Evolutionary conservation across 495 filamentous ascomycete genomes (phyloP), one percentile per base, ranked within the genome.

Genomic region (Astrothelium subdiscretum): DNA sequence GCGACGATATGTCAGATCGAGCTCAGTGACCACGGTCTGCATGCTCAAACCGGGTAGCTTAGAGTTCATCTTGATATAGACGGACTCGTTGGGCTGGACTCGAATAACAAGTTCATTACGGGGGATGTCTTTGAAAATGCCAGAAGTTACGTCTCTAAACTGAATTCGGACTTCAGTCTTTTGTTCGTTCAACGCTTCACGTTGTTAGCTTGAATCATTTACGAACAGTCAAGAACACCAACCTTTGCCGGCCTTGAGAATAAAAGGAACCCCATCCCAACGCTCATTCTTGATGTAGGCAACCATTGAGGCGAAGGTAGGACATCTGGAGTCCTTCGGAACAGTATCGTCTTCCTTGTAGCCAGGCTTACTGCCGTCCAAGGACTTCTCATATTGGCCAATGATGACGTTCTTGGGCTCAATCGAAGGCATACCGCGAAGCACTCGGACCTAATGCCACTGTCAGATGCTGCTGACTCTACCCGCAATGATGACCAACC

Each of bases 51-150:
- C 95, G 26, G 95, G 95, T 58, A 97, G 80, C 81, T 99, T 99
- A 11, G 92, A 97, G 86, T 99, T 99, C 95, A 97, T 99, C 86
- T 99, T 99, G 77, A 97, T 96, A 80, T 99, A 99, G 66, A 99
- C 91, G 69, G 88, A 92, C 80, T 99, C 95, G 77, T 99, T 99
- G 66, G 95, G 95, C 78, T 99, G 95, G 63, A 99, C 95, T 64
- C 95, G 91, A 78, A 99, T 96, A 68, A 99, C 95, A 62, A 99
- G 87, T 79, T 99, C 95, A 80, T 99, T 99, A 58, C 95, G 88
- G 58, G 95, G 95, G 66, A 97, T 99, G 69, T 99, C 92, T 83
- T 97, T 97, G 80, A 99, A 99, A 79, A 99, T 99, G 62, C 95
- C 95, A 31, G 91, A 96, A 24, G 95, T 97, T 60, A 99, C 94